Percentiles rank a stretch among this genome's conserved stretches.
These are phyloP conservation scores for Prunella vulgaris DNA, from an alignment of 257 asterid species.

Conservation along the genomic window DNA sequence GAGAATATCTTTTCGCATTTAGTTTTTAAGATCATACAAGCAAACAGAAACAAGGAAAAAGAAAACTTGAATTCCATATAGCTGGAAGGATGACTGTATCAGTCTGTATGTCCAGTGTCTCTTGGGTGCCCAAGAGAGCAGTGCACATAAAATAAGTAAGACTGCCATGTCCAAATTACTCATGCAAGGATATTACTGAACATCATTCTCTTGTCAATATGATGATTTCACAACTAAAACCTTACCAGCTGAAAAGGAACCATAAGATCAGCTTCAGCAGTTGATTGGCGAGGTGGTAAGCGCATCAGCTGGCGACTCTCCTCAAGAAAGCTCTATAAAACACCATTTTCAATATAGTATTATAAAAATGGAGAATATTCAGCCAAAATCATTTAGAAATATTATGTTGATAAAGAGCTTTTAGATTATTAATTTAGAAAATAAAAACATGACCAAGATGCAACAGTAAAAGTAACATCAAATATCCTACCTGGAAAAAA, in stretches of 20 bases:
- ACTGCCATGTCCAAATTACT: neutral
- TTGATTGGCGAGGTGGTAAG: conserved; percentile 95
- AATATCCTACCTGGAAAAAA: conserved; percentile 79
- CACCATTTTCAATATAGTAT: conserved; percentile 22
- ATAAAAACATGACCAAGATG: neutral
- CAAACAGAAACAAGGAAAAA: neutral
- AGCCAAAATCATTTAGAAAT: neutral
- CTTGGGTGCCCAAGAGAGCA: conserved; percentile 1
- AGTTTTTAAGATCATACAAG: neutral
- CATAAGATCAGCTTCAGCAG: conserved; percentile 99
- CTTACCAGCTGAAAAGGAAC: conserved; percentile 94
- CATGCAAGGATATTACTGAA: conserved; percentile 2
- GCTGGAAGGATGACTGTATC: neutral
- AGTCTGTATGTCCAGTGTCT: no score
- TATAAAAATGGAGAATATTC: conserved; percentile 6
- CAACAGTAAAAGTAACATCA: neutral
- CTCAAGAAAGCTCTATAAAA: conserved; percentile 85
- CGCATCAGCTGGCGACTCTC: conserved; percentile 98
- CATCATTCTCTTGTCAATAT: conserved; percentile 6
- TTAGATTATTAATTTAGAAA: conserved; percentile 2
- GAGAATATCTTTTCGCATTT: neutral
- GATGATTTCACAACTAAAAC: neutral
- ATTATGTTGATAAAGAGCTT: neutral
- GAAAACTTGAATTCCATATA: conserved; percentile 5
- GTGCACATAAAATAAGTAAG: neutral